phyloP scores from a whole-genome alignment of 306 rosid genomes.

The Acacia confusa region DNA sequence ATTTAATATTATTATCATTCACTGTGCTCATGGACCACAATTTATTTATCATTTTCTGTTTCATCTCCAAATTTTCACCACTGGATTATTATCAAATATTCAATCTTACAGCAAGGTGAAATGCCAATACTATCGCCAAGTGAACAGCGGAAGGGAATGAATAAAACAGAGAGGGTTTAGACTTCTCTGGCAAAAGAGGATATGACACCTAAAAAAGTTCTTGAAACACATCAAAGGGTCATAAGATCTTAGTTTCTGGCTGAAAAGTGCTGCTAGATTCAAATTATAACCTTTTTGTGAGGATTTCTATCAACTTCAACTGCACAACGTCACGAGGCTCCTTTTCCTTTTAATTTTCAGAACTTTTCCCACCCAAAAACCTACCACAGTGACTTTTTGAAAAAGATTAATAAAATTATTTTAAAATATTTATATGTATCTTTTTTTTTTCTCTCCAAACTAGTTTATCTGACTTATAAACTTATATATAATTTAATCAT shows the following conservation, averaged over 20 bases:
- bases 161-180: background rate
- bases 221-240: background rate
- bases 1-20: background rate
- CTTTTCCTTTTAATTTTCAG: background rate
- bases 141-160: background rate
- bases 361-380: background rate
- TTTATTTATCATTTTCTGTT: background rate
- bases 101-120: background rate
- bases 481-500: no score
- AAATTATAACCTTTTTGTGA: conserved; percentile 15
- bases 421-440: no score
- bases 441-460: no score
- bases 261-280: conserved; percentile 1
- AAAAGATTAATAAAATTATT: no score
- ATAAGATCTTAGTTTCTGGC: background rate
- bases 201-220: conserved; percentile 17
- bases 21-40: conserved; percentile 24
- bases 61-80: conserved; percentile 8
- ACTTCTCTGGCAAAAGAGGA: conserved; percentile 16
- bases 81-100: background rate
- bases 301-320: conserved; percentile 17
- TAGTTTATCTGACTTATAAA: no score
- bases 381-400: background rate
- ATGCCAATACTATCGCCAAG: background rate
- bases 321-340: background rate